Evolutionary conservation across 345 rosid genomes (phyloP).

Genomic region (Populus simonii): DNA sequence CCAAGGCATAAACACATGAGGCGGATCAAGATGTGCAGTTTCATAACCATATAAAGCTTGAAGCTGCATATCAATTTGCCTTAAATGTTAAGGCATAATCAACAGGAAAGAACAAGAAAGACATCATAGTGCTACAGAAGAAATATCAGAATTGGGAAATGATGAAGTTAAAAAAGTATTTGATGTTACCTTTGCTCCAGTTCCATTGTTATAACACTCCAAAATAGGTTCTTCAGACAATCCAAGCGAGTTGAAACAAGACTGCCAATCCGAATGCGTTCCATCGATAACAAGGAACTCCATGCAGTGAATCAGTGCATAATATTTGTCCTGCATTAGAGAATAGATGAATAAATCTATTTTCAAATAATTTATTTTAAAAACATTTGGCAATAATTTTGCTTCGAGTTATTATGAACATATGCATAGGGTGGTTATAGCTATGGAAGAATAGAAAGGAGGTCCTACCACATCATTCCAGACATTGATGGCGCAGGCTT

Average conservation of each 20-base stretch:
- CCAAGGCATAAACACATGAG: constrained; percentile 40
- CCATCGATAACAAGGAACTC: constrained; percentile 36
- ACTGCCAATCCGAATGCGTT: constrained; percentile 25
- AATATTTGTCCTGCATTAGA: constrained; percentile 27
- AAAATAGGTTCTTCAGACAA: constrained; percentile 25
- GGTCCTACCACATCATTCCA: constrained; percentile 32
- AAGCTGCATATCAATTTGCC: constrained; percentile 31
- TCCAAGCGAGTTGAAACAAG: constrained; percentile 30
- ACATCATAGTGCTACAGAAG: background rate
- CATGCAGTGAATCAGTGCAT: constrained; percentile 36
- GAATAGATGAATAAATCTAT: background rate
- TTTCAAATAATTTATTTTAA: too few species aligned
- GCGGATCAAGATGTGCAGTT: constrained; percentile 36
- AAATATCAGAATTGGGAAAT: background rate
- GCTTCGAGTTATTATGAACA: too few species aligned
- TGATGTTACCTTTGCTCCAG: constrained; percentile 30
- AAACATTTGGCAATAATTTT: too few species aligned
- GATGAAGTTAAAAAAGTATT: background rate
- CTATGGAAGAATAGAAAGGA: background rate
- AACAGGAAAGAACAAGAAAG: background rate
- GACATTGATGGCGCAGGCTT: constrained; percentile 37
- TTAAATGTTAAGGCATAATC: background rate
- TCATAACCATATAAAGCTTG: constrained; percentile 20
- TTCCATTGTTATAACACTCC: constrained; percentile 28
- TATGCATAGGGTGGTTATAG: background rate